Conservation (phyloP, 164 flowering plant genomes). For the Nymphaea thermarum region DNA sequence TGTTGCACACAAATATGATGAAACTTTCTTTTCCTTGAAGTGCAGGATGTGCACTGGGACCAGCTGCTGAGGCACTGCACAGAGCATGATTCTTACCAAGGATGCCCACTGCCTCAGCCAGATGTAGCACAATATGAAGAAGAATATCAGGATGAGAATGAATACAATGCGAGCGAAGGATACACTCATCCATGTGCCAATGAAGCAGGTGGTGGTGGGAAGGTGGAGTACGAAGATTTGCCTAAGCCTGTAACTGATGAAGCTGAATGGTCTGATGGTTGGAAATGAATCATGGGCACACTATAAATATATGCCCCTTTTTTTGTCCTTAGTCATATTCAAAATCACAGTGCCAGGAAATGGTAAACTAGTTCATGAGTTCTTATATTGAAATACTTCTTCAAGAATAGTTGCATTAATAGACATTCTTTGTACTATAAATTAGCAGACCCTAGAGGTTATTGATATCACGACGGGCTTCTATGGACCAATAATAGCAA, state of each 20-base stretch:
- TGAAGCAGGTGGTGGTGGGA: conserved; percentile 12
- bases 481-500: too few relatives aligned
- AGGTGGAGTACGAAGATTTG: conserved; percentile 9
- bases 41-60: conserved; percentile 74
- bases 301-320: too few relatives aligned
- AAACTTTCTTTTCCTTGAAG: conserved; percentile 2
- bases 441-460: too few relatives aligned
- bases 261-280: conserved; percentile 59
- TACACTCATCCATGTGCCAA: conserved; percentile 1
- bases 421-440: too few relatives aligned
- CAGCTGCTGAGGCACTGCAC: conserved; percentile 57
- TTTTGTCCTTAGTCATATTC: too few relatives aligned
- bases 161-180: conserved; percentile 7
- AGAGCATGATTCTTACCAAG: conserved; percentile 64
- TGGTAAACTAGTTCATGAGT: too few relatives aligned
- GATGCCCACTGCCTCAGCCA: conserved; percentile 59
- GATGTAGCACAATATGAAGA: conserved; percentile 22
- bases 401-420: too few relatives aligned
- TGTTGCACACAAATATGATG: not conserved
- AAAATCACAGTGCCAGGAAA: too few relatives aligned
- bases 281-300: conserved; percentile 10
- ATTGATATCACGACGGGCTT: too few relatives aligned
- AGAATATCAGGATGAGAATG: conserved; percentile 8
- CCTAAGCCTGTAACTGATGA: conserved; percentile 37
- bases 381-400: too few relatives aligned